A percentile compares a stretch with the other conserved stretches of the same genome.
Conservation (phyloP, 495 filamentous ascomycete genomes). For the Talaromyces liani region DNA sequence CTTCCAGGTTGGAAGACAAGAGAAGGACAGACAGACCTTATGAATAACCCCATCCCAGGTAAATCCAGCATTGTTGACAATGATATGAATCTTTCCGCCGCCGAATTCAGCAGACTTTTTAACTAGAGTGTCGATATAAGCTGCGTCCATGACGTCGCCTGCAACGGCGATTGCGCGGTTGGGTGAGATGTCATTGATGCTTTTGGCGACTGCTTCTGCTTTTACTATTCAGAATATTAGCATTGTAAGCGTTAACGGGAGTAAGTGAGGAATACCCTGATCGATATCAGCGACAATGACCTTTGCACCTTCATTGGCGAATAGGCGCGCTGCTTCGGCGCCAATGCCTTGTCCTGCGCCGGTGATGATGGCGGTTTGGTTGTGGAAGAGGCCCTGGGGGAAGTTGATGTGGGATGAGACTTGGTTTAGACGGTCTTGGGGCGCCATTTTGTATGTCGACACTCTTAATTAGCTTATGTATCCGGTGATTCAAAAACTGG, state of each 20-base stretch:
- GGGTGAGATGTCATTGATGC: slow-evolving; percentile 54
- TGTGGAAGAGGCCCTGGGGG: slow-evolving; percentile 66
- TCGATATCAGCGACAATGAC: slow-evolving; percentile 81
- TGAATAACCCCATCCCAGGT: slow-evolving; percentile 90
- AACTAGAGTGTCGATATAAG: slow-evolving; percentile 60
- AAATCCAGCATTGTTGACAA: slow-evolving; percentile 84
- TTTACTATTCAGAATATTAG: slow-evolving; percentile 38
- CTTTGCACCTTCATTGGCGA: slow-evolving; percentile 79
- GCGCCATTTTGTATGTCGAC: slow-evolving; percentile 21
- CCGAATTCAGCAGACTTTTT: slow-evolving; percentile 72
- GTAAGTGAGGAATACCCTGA: slow-evolving; percentile 37
- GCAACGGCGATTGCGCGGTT: slow-evolving; percentile 61
- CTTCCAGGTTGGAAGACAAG: neutral
- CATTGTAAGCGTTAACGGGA: neutral
- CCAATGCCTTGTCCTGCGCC: slow-evolving; percentile 86
- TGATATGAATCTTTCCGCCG: slow-evolving; percentile 76
- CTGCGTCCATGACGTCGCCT: slow-evolving; percentile 64
- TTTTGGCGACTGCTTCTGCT: slow-evolving; percentile 50
- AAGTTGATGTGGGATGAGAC: slow-evolving; percentile 72
- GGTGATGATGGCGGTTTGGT: slow-evolving; percentile 82
- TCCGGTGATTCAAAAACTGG: neutral
- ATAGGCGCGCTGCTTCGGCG: slow-evolving; percentile 70
- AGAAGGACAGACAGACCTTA: slow-evolving; percentile 42
- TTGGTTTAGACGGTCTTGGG: slow-evolving; percentile 52
- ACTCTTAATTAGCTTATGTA: neutral